Percentiles rank a stretch among this genome's conserved stretches.
These are phyloP conservation scores for Chlamydomonas eustigma DNA, from an alignment of 139 green algal genomes.

Conservation along the genomic window DNA sequence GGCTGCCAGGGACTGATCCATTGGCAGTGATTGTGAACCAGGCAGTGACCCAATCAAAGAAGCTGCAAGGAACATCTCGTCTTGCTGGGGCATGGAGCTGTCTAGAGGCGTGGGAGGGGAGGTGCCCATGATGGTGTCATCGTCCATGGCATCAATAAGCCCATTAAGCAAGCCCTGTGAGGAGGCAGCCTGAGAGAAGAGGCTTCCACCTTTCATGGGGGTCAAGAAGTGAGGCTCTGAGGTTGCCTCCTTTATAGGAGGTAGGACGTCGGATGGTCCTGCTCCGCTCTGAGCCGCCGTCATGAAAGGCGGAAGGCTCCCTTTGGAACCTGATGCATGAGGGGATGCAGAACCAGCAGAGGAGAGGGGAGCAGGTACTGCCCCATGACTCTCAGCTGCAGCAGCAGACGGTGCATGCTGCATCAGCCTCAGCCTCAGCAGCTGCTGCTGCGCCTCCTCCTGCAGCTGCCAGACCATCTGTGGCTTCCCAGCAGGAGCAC, in stretches of 20 bases:
- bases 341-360: too few relatives aligned
- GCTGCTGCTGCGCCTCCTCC: constrained; percentile 1
- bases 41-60: neutral
- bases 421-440: neutral
- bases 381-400: neutral
- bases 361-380: too few relatives aligned
- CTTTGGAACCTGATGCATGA: too few relatives aligned
- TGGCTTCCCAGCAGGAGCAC: neutral
- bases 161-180: neutral
- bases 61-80: neutral
- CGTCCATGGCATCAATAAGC: neutral
- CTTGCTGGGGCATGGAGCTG: neutral
- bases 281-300: neutral
- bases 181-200: neutral
- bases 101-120: neutral
- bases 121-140: neutral
- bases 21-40: neutral
- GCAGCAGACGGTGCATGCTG: neutral
- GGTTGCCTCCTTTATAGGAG: neutral
- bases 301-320: too few relatives aligned
- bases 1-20: neutral
- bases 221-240: neutral
- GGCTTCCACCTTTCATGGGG: neutral
- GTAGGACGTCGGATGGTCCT: neutral
- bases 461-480: neutral